Percentiles rank a stretch among this genome's conserved stretches.
phyloP scores from a whole-genome alignment of 31 red algal genomes.

The Porphyra umbilicalis region DNA sequence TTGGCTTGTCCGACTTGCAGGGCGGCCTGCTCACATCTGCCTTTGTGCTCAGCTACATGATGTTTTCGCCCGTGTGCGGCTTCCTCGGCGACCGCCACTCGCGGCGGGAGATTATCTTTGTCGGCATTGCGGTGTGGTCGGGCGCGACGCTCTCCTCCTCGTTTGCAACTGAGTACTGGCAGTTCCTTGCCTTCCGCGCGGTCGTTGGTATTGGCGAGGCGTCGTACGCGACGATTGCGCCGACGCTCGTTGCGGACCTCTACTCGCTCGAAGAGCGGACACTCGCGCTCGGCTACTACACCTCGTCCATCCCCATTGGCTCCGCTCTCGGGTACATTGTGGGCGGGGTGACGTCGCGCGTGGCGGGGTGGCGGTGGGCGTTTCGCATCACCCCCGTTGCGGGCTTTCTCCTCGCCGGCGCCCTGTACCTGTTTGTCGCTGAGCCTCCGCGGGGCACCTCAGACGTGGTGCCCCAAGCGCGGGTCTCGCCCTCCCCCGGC shows the following conservation, averaged over 20 bases:
- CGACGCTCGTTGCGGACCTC: slow-evolving; percentile 81
- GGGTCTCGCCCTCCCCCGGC: not conserved
- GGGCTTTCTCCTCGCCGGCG: slow-evolving; percentile 30
- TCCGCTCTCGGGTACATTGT: slow-evolving; percentile 73
- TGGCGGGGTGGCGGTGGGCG: slow-evolving; percentile 72
- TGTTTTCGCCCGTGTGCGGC: slow-evolving; percentile 70
- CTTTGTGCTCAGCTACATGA: slow-evolving; percentile 83
- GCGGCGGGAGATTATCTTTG: slow-evolving; percentile 47
- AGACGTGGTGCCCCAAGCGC: slow-evolving; percentile 21
- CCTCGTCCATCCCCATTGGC: slow-evolving; percentile 53
- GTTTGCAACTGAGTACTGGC: slow-evolving; percentile 46
- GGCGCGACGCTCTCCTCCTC: slow-evolving; percentile 42
- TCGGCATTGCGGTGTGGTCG: slow-evolving; percentile 52
- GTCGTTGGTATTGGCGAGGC: slow-evolving; percentile 81
- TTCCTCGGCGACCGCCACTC: slow-evolving; percentile 72
- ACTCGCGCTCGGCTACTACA: slow-evolving; percentile 51
- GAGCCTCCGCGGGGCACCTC: slow-evolving; percentile 60
- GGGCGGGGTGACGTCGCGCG: slow-evolving; percentile 60
- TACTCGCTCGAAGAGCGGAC: slow-evolving; percentile 68
- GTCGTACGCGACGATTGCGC: slow-evolving; percentile 68
- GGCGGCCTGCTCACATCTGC: slow-evolving; percentile 70
- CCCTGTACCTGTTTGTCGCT: slow-evolving; percentile 28
- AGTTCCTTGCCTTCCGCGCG: slow-evolving; percentile 72
- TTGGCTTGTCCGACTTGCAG: slow-evolving; percentile 58
- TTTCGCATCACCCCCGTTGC: slow-evolving; percentile 74